phyloP scores from a whole-genome alignment of 768 basidiomycete species.

The Russula ochroleuca region DNA sequence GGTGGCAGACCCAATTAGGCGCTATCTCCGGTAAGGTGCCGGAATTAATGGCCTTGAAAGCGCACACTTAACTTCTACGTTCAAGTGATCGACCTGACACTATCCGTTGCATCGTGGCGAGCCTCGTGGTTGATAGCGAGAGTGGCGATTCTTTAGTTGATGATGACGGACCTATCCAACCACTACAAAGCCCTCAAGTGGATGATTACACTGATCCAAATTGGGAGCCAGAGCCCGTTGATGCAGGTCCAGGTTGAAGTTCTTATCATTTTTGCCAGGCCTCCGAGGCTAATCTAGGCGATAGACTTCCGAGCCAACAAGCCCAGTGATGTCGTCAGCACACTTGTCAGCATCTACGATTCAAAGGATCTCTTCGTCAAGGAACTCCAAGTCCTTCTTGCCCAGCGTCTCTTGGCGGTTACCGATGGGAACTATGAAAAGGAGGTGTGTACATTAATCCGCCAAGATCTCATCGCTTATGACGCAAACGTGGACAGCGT shows the following conservation, averaged over 20 bases:
- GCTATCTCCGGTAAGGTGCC: slow-evolving; percentile 68
- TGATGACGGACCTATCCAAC: slow-evolving; percentile 75
- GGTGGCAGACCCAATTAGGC: slow-evolving; percentile 87
- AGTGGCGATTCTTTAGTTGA: slow-evolving; percentile 78
- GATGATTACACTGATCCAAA: slow-evolving; percentile 90
- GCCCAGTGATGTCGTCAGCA: slow-evolving; percentile 90
- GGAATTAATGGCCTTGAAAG: background rate
- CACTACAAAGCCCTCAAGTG: slow-evolving; percentile 65
- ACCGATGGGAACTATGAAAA: slow-evolving; percentile 75
- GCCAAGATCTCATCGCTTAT: background rate
- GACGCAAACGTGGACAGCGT: slow-evolving; percentile 47
- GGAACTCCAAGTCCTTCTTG: slow-evolving; percentile 88
- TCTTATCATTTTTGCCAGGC: background rate
- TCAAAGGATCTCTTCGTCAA: slow-evolving; percentile 95
- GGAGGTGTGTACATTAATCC: slow-evolving; percentile 40
- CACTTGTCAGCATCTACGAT: slow-evolving; percentile 95
- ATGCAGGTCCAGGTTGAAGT: slow-evolving; percentile 83
- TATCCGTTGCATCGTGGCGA: slow-evolving; percentile 88
- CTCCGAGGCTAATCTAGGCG: background rate
- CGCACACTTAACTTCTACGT: background rate
- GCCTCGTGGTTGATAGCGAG: slow-evolving; percentile 82
- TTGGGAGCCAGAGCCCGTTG: slow-evolving; percentile 95
- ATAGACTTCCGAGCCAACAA: slow-evolving; percentile 91
- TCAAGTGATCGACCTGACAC: slow-evolving; percentile 78
- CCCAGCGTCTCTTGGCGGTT: slow-evolving; percentile 77